These are phyloP conservation scores for Fraxinus nigra DNA, from an alignment of 305 asterid species.

Conservation along the genomic window DNA sequence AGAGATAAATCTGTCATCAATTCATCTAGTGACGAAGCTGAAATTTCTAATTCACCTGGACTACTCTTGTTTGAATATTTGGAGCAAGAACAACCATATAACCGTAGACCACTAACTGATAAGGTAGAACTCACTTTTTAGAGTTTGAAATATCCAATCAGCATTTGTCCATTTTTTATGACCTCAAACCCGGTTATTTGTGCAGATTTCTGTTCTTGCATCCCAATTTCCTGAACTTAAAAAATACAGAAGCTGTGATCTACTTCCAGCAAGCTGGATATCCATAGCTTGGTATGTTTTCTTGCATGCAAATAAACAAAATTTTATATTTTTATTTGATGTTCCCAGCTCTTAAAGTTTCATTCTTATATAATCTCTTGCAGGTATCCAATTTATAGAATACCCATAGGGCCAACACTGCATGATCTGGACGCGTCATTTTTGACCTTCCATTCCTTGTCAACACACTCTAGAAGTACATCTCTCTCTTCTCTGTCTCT, in stretches of 20 bases:
- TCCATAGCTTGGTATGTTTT: conserved; percentile 75
- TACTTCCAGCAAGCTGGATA: conserved; percentile 81
- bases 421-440: conserved; percentile 70
- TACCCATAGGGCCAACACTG: conserved; percentile 65
- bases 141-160: conserved; percentile 11
- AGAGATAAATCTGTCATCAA: conserved; percentile 30
- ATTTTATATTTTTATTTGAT: conserved; percentile 2
- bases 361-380: conserved; percentile 26
- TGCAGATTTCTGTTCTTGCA: conserved; percentile 58
- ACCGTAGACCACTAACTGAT: conserved; percentile 61
- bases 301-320: neutral
- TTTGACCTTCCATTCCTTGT: conserved; percentile 67
- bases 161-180: conserved; percentile 9
- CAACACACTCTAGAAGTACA: conserved; percentile 61
- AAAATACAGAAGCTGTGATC: conserved; percentile 68
- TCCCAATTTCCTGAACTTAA: conserved; percentile 60
- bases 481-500: conserved; percentile 18
- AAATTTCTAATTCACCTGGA: conserved; percentile 34
- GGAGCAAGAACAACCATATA: conserved; percentile 62
- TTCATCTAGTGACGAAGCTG: conserved; percentile 42
- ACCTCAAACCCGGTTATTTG: neutral
- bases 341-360: conserved; percentile 11
- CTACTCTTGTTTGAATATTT: conserved; percentile 52
- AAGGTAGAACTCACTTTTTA: conserved; percentile 40
- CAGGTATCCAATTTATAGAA: conserved; percentile 89